phyloP scores from a whole-genome alignment of 805 yeast genomes.

The Cephaloascus fragrans region DNA sequence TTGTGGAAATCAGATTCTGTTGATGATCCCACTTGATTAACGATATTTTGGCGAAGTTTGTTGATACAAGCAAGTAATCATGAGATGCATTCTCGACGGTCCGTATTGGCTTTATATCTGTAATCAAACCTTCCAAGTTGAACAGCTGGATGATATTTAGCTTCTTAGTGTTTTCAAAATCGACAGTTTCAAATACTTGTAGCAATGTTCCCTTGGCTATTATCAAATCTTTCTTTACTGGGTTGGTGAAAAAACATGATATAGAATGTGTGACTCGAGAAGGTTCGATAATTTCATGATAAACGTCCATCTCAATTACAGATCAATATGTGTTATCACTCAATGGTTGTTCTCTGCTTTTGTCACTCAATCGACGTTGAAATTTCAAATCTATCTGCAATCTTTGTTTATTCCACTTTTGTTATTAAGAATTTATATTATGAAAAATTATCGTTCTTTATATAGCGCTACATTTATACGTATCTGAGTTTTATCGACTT shows the following conservation, averaged over 20 bases:
- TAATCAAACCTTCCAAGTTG: constrained; percentile 59
- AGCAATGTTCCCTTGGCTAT: constrained; percentile 64
- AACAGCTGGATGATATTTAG: constrained; percentile 47
- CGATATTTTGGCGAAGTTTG: constrained; percentile 71
- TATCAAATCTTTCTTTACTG: constrained; percentile 42
- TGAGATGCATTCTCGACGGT: constrained; percentile 34
- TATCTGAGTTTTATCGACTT: too few species aligned
- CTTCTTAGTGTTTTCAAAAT: constrained; percentile 8
- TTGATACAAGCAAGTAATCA: constrained; percentile 57
- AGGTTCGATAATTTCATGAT: constrained; percentile 69
- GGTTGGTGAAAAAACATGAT: constrained; percentile 38
- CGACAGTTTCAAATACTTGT: constrained; percentile 44
- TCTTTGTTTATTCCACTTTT: too few species aligned
- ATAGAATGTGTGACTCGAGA: constrained; percentile 58
- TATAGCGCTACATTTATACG: too few species aligned
- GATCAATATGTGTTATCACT: too few species aligned
- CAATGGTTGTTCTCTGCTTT: too few species aligned
- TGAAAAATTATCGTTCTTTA: too few species aligned
- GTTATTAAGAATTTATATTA: too few species aligned
- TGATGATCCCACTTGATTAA: constrained; percentile 60
- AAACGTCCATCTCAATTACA: constrained; percentile 85
- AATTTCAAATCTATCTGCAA: too few species aligned
- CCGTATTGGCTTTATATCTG: constrained; percentile 42
- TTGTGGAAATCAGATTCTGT: constrained; percentile 49
- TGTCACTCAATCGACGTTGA: too few species aligned